A percentile compares a stretch with the other conserved stretches of the same genome.
phyloP scores from a whole-genome alignment of 768 basidiomycete genomes.

The Lepiota venenata region DNA sequence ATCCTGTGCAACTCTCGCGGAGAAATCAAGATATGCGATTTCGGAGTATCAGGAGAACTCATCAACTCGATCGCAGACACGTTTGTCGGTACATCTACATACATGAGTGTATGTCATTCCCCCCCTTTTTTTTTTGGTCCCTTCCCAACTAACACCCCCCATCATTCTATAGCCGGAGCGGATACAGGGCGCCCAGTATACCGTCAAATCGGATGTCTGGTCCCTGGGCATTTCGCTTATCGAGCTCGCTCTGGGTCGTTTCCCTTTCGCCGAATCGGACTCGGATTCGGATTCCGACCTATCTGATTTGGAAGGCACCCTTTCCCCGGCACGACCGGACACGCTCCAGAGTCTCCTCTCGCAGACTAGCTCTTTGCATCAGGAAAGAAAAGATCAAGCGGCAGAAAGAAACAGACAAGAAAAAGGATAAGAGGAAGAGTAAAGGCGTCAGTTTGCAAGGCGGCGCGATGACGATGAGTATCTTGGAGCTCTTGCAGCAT shows the following conservation, averaged over 20 bases:
- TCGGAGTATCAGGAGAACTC: slow-evolving; percentile 97
- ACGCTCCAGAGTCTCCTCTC: slow-evolving; percentile 29
- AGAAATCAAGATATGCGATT: slow-evolving; percentile 99
- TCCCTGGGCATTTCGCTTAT: slow-evolving; percentile 96
- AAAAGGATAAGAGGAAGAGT: slow-evolving; percentile 84
- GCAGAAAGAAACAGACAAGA: slow-evolving; percentile 34
- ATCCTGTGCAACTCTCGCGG: slow-evolving; percentile 93
- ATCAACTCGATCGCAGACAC: slow-evolving; percentile 99
- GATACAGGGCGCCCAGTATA: slow-evolving; percentile 97
- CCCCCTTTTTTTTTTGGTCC: slow-evolving; percentile 11
- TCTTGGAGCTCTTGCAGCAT: slow-evolving; percentile 93
- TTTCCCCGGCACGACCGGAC: slow-evolving; percentile 67
- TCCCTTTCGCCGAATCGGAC: slow-evolving; percentile 92
- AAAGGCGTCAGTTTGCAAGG: slow-evolving; percentile 93
- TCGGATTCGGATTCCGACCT: slow-evolving; percentile 45
- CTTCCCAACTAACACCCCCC: slow-evolving; percentile 2
- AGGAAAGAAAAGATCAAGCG: slow-evolving; percentile 18
- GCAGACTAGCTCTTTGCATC: slow-evolving; percentile 22
- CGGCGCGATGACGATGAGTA: slow-evolving; percentile 97
- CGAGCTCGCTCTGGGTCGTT: slow-evolving; percentile 94
- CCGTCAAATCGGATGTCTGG: slow-evolving; percentile 99
- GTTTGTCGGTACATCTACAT: slow-evolving; percentile 97
- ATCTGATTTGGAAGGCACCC: slow-evolving; percentile 74
- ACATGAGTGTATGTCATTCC: slow-evolving; percentile 86
- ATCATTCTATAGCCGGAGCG: slow-evolving; percentile 78